Base-by-base conservation (phyloP, 768 basidiomycete species). In the Floccularia luteovirens region DNA sequence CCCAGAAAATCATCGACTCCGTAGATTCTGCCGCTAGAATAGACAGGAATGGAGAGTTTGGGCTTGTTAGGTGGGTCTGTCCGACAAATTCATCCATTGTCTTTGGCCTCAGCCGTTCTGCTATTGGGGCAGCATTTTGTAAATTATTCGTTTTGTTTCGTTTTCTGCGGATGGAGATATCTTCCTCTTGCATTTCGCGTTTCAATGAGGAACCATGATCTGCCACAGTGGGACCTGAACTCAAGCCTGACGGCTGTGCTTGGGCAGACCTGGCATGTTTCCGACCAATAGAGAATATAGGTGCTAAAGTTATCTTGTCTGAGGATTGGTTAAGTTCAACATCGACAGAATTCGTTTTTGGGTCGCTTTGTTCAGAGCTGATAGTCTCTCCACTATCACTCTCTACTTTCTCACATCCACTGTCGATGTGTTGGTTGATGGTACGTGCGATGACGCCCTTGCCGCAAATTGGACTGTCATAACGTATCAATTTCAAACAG, bases 1-100 rank as follows among this genome's bases (percentile, higher is more conserved):
- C 83, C 83, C 85, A 87, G 25, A 85, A 63, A 41, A 85, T 74
- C 36, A 81, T 61, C 45, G 77, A 80, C 7, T 81, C 80, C 36
- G 67, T 56, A 16, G 60, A 63, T n/a, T 74, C 70, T 21, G 53
- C 56, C n/a, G 67, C 63, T 11, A 84, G 57, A 36, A 75, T 53
- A 25, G 62, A 67, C 44, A 74, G 64, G 24, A 90, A 64, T 23
- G 81, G 54, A 4, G 77, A 76, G n/a, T 72, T 65, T 0, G 67
- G 61, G 0, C 72, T 75, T 2, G 73, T 74, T 19, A 89, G 49
- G 54, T 85, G 76, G 14, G 55, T 54, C 51, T 92, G 89, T 2
- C 89, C 89, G 21, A 90, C 63, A 44, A 86, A 83, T 2, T 85
- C 77, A 1, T 71, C 69, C 13, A 90, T 60, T 3, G 56, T 57